Base-by-base conservation (phyloP, 2,329 filamentous ascomycete species). In the Fusarium beomiforme region DNA sequence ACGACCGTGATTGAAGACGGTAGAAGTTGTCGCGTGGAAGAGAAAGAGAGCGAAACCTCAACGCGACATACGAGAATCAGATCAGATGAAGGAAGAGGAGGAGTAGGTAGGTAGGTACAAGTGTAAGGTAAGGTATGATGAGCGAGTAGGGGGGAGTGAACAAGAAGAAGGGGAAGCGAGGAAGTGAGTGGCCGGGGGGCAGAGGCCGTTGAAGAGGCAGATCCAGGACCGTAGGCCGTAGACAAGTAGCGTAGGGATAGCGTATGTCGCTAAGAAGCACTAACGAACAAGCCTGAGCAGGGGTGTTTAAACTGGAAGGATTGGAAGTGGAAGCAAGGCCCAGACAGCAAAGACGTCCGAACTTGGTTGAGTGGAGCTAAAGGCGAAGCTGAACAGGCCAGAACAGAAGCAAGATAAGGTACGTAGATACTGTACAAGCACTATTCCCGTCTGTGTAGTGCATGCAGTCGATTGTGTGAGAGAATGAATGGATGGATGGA, bases 131-230 rank as follows among this genome's bases (percentile, higher is more conserved):
- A n/a, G n/a, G n/a, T n/a, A n/a, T n/a, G n/a, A 39, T 51, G 23
- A 39, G 37, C 31, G 14, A 53, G 57, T 53, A 54, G 21, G 37
- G 59, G 39, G 46, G 43, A 65, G 50, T 49, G 55, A 39, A 57
- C 64, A 53, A 37, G 69, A 59, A 49, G 47, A 43, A 26, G 47
- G 44, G 56, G 47, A 66, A 65, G 62, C 50, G 63, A 56, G 62
- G 59, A 59, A 69, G 70, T 61, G 55, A 67, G 54, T 49, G 59
- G 70, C 67, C 62, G 67, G 73, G 73, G 73, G 73, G 69, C 50
- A 66, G 67, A 75, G 62, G 71, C 69, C 72, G 71, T 75, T 74
- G 73, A 75, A 75, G 71, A 75, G 67, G 71, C 53, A 71, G 59
- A 65, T 43, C 58, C 59, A 56, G 47, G 53, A 57, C 67, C 44